Evolutionary conservation across 2,329 filamentous ascomycete genomes (phyloP).

Genomic region (Coleophoma cylindrospora): DNA sequence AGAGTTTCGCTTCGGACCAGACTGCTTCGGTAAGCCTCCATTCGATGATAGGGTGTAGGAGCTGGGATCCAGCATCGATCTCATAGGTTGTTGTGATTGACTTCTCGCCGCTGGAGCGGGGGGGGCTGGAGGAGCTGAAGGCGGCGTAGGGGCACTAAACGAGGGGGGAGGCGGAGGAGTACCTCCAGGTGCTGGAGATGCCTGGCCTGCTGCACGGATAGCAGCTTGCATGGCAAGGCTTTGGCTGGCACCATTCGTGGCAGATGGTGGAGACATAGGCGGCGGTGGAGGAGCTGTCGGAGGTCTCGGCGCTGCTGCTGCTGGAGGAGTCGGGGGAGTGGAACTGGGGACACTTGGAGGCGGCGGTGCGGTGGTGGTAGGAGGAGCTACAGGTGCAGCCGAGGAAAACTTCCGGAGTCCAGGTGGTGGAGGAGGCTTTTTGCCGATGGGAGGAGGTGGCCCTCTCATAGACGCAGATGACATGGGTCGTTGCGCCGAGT

Average conservation of each 20-base stretch:
- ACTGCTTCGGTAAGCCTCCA: slow-evolving; percentile 42
- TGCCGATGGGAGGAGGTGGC: slow-evolving; percentile 73
- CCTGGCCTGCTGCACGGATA: slow-evolving; percentile 38
- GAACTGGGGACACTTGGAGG: slow-evolving; percentile 16
- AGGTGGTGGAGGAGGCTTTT: slow-evolving; percentile 65
- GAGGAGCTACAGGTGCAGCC: slow-evolving; percentile 27
- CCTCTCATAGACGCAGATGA: slow-evolving; percentile 59
- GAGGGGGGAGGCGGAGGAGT: slow-evolving; percentile 27
- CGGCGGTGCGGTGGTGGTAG: slow-evolving; percentile 28
- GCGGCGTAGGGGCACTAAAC: slow-evolving; percentile 27
- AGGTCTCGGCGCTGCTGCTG: slow-evolving; percentile 28
- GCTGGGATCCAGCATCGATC: slow-evolving; percentile 67
- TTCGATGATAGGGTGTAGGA: slow-evolving; percentile 69
- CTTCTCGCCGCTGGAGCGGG: slow-evolving; percentile 31
- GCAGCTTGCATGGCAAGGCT: slow-evolving; percentile 39
- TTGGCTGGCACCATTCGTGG: slow-evolving; percentile 21
- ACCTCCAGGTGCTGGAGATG: slow-evolving; percentile 31
- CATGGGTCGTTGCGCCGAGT: slow-evolving; percentile 47
- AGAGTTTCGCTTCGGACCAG: slow-evolving; percentile 37
- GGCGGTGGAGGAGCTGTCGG: slow-evolving; percentile 28
- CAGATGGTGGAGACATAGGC: slow-evolving; percentile 29
- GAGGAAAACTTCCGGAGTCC: slow-evolving; percentile 51
- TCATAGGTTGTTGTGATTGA: slow-evolving; percentile 39
- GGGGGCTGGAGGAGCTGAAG: slow-evolving; percentile 33
- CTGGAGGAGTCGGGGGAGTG: slow-evolving; percentile 22